These are phyloP conservation scores for Schoenoplectus tabernaemontani DNA, from an alignment of 202 grass and related monocot species.

Conservation along the genomic window DNA sequence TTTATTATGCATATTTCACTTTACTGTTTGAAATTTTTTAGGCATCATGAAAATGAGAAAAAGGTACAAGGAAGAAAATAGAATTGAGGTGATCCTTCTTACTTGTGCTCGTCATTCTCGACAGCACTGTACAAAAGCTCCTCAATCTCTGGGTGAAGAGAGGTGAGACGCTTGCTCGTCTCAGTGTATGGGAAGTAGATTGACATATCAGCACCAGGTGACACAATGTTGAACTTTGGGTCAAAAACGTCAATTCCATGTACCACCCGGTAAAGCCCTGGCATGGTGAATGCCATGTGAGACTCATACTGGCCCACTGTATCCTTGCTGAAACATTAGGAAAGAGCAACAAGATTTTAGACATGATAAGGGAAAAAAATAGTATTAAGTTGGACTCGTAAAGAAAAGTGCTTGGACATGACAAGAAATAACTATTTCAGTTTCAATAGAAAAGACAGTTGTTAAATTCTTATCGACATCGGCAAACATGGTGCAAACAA, in stretches of 20 bases:
- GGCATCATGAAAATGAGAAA: not conserved
- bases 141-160: conserved; percentile 92
- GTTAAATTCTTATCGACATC: not conserved
- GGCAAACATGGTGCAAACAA: not conserved
- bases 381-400: not conserved
- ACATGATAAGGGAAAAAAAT: not conserved
- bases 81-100: conserved; percentile 19
- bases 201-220: conserved; percentile 82
- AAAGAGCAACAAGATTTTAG: not conserved
- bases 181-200: conserved; percentile 87
- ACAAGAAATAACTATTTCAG: not conserved
- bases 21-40: not conserved
- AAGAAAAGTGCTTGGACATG: not conserved
- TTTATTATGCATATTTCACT: no score
- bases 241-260: conserved; percentile 97
- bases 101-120: conserved; percentile 87
- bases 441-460: not conserved
- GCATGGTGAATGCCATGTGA: conserved; percentile 89
- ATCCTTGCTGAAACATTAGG: conserved; percentile 73
- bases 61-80: not conserved
- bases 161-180: conserved; percentile 68
- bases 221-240: conserved; percentile 98
- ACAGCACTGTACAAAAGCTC: conserved; percentile 67
- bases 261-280: conserved; percentile 90
- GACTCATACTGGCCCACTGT: conserved; percentile 96